Evolutionary conservation across 495 filamentous ascomycete genomes (phyloP).

Genomic region (Haplographium delicatum): DNA sequence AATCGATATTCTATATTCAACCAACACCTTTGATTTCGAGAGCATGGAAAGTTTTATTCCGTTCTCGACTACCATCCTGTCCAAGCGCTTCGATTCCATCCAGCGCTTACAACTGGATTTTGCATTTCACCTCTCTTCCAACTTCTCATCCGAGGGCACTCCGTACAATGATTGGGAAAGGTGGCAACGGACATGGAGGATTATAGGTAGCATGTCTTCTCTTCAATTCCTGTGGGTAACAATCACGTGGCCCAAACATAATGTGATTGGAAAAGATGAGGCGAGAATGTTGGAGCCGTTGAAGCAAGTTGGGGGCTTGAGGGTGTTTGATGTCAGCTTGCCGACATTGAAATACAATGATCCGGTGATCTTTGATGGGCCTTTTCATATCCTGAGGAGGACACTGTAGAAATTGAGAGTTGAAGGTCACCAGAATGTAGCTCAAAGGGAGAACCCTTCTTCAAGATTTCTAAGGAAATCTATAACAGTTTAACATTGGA

Average conservation of each 20-base stretch:
- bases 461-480: no score
- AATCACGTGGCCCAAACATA: constrained; percentile 7
- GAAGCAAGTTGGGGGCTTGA: constrained; percentile 1
- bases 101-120: constrained; percentile 9
- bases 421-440: no score
- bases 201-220: constrained; percentile 9
- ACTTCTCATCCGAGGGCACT: constrained; percentile 8
- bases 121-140: neutral
- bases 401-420: no score
- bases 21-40: constrained; percentile 17
- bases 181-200: constrained; percentile 14
- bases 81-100: constrained; percentile 15
- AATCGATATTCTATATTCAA: constrained; percentile 7
- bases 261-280: constrained; percentile 1
- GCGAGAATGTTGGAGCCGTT: constrained; percentile 12
- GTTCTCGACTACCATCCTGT: constrained; percentile 7
- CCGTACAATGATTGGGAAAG: constrained; percentile 1
- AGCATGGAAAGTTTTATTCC: constrained; percentile 9
- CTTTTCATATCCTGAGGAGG: no score
- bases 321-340: constrained; percentile 9
- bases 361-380: no score
- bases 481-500: no score
- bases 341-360: no score
- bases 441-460: no score
- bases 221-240: constrained; percentile 2